phyloP scores from a whole-genome alignment of 2,329 filamentous ascomycete species.

The Plectosphaerella sp. region DNA sequence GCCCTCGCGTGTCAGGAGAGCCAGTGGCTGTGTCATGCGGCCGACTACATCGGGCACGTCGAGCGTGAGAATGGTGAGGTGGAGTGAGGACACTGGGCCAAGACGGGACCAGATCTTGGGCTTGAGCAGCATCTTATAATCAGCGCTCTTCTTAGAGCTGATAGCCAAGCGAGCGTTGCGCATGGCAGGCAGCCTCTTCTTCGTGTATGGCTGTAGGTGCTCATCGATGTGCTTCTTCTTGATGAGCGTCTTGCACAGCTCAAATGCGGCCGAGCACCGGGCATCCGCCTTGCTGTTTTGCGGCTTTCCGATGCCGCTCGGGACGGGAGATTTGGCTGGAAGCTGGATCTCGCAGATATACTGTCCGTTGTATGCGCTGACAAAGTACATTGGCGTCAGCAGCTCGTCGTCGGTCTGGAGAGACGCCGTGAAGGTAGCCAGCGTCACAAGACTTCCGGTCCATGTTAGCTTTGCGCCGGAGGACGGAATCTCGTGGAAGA shows the following conservation, averaged over 20 bases:
- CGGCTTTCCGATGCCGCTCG: slow-evolving; percentile 57
- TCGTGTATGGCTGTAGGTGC: slow-evolving; percentile 68
- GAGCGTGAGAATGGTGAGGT: slow-evolving; percentile 58
- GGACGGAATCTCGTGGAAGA: slow-evolving; percentile 53
- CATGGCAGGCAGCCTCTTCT: slow-evolving; percentile 71
- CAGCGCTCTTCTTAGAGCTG: slow-evolving; percentile 67
- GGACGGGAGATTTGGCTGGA: slow-evolving; percentile 69
- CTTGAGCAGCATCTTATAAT: slow-evolving; percentile 76
- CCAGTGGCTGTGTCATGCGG: slow-evolving; percentile 57
- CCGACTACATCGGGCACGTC: slow-evolving; percentile 50
- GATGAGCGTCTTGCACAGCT: slow-evolving; percentile 69
- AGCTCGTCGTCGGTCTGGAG: slow-evolving; percentile 40
- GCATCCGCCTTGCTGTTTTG: slow-evolving; percentile 70
- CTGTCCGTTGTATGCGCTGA: slow-evolving; percentile 49
- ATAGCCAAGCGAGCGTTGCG: slow-evolving; percentile 83
- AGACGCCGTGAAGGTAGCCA: slow-evolving; percentile 70
- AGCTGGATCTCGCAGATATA: slow-evolving; percentile 77
- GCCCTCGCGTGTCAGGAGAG: slow-evolving; percentile 63
- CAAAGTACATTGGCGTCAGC: slow-evolving; percentile 53
- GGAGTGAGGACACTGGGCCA: slow-evolving; percentile 47
- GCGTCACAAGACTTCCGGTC: slow-evolving; percentile 63
- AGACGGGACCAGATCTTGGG: slow-evolving; percentile 64
- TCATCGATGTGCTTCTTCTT: slow-evolving; percentile 65
- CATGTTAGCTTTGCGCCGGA: slow-evolving; percentile 80
- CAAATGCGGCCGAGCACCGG: slow-evolving; percentile 85